These are phyloP conservation scores for Tulasnella sp. DNA, from an alignment of 768 basidiomycete species.

Conservation along the genomic window DNA sequence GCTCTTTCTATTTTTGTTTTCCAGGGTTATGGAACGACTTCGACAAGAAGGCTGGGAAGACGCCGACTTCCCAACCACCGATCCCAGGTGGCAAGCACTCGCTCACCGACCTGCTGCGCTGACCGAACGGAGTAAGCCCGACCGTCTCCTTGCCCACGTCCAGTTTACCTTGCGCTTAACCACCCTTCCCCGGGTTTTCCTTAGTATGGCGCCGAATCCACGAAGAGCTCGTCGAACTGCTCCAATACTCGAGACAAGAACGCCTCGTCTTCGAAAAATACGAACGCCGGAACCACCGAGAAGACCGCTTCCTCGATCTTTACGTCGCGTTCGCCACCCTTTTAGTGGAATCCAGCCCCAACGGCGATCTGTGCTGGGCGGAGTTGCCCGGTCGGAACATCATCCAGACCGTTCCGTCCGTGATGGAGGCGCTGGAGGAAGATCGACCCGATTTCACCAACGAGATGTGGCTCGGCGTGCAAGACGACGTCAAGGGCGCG, in stretches of 20 bases:
- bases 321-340: neutral
- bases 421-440: neutral
- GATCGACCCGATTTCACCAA: neutral
- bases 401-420: neutral
- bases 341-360: neutral
- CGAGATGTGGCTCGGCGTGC: neutral
- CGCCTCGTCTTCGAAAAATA: conserved; percentile 22
- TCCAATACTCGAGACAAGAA: neutral
- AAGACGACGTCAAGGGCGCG: neutral
- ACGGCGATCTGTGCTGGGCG: neutral
- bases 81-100: conserved; percentile 12
- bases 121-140: conserved; percentile 24
- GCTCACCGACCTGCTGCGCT: conserved; percentile 19
- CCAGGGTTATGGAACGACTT: neutral
- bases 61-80: neutral
- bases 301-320: neutral
- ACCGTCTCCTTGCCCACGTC: too few relatives aligned
- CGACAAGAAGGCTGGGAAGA: conserved; percentile 19
- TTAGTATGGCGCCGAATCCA: conserved; percentile 26
- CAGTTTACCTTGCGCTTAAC: too few relatives aligned
- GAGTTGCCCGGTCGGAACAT: neutral
- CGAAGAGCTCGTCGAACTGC: conserved; percentile 16
- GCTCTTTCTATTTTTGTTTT: neutral
- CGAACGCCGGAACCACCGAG: neutral
- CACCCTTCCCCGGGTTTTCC: too few relatives aligned